Conservation (phyloP, 305 asterid genomes). For the Striga hermonthica region DNA sequence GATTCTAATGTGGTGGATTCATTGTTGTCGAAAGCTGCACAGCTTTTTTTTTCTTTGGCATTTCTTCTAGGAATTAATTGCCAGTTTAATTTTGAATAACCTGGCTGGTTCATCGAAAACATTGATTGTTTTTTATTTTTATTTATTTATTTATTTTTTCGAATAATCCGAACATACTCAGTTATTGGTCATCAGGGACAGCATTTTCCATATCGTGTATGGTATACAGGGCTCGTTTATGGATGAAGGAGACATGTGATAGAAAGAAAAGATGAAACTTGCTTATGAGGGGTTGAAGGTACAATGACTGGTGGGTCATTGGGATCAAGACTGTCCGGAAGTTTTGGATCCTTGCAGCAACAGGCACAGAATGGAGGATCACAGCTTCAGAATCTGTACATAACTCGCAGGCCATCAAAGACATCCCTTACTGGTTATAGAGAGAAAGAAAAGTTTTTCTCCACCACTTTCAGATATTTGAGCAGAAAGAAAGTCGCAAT, state of each 20-base stretch:
- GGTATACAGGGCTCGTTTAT: constrained; percentile 31
- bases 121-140: constrained; percentile 7
- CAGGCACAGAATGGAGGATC: constrained; percentile 65
- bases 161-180: constrained; percentile 20
- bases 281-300: constrained; percentile 52
- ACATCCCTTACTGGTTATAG: constrained; percentile 49
- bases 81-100: constrained; percentile 6
- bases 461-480: constrained; percentile 52
- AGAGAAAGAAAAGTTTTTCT: constrained; percentile 66
- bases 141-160: constrained; percentile 10
- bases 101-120: constrained; percentile 24
- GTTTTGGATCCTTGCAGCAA: constrained; percentile 77
- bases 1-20: constrained; percentile 31
- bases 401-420: constrained; percentile 65
- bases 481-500: constrained; percentile 68
- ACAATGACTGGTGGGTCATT: constrained; percentile 90
- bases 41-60: constrained; percentile 21
- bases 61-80: constrained; percentile 25
- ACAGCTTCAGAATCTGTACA: constrained; percentile 41
- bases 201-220: constrained; percentile 24
- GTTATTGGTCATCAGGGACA: constrained; percentile 26
- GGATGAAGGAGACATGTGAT: constrained; percentile 52
- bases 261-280: constrained; percentile 61
- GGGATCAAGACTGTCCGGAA: constrained; percentile 69
- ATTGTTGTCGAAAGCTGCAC: constrained; percentile 21